phyloP scores from a whole-genome alignment of 2,329 filamentous ascomycete species.

The Cladophialophora carrionii region DNA sequence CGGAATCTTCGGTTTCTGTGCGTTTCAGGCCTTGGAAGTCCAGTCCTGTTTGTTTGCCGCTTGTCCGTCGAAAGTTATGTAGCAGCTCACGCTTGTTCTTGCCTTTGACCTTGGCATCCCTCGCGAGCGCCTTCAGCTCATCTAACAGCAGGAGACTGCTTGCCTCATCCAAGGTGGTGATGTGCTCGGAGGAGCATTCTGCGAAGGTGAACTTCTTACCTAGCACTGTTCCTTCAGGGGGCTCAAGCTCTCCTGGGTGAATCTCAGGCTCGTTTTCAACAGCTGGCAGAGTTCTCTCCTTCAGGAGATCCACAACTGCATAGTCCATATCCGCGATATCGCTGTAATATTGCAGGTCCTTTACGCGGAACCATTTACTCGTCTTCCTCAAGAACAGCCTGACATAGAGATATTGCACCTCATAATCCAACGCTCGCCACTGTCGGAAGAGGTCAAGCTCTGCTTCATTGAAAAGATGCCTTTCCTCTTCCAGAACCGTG shows the following conservation, averaged over 20 bases:
- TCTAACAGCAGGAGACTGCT: conserved; percentile 80
- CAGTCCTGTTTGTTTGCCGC: conserved; percentile 75
- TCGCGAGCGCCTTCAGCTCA: conserved; percentile 81
- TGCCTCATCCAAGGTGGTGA: conserved; percentile 80
- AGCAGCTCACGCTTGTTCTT: conserved; percentile 84
- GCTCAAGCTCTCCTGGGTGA: conserved; percentile 55
- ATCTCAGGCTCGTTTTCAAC: conserved; percentile 39
- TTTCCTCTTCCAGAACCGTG: conserved; percentile 86
- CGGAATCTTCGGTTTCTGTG: conserved; percentile 63
- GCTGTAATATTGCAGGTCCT: conserved; percentile 74
- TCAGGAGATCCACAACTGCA: conserved; percentile 69
- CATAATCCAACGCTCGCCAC: conserved; percentile 76
- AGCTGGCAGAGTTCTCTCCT: conserved; percentile 58
- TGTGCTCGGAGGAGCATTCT: conserved; percentile 72
- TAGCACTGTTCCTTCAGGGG: conserved; percentile 55
- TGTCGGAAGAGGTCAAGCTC: conserved; percentile 76
- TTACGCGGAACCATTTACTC: conserved; percentile 84
- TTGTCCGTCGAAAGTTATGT: conserved; percentile 71
- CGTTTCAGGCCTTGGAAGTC: conserved; percentile 68
- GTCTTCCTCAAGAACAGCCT: conserved; percentile 91
- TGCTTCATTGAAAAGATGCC: conserved; percentile 79
- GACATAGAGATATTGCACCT: conserved; percentile 89
- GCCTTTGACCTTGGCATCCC: conserved; percentile 81
- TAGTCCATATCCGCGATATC: conserved; percentile 75
- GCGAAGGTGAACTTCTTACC: conserved; percentile 72